Evolutionary conservation across 2,329 filamentous ascomycete species (phyloP), one percentile per base, ranked within the genome.

Genomic region (Mycosphaerella sp.): DNA sequence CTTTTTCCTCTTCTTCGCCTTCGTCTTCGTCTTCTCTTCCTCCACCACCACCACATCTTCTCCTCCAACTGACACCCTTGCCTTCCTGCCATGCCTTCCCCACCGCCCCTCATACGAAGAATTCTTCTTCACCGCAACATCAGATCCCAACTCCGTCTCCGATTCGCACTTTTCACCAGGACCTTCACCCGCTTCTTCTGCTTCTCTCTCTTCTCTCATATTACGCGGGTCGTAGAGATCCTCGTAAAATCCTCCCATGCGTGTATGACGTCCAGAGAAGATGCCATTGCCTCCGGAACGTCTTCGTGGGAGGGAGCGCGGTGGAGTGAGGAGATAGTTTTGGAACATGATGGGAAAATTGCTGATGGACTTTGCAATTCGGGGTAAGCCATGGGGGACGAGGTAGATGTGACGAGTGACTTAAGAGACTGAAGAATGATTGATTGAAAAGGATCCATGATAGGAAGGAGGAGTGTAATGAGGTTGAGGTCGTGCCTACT

Each of bases 131-230:
- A 45, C 6, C 11, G 21, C 23, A 29, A 36, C 40, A 12, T 46
- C 52, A n/a, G 59, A 49, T 17, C 62, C 61, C 29, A 55, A 61
- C 32, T 62, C 54, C 10, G 54, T 43, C 12, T 64, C 62, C 21
- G 54, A 58, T n/a, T 64, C 62, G 56, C 62, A 66, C 2, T 32
- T 9, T 14, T 66, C 60, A 10, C 54, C 32, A 10, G 34, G 11
- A 8, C 45, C 46, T 36, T 61, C 62, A 31, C 55, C 44, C 6
- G 26, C 26, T 26, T 26, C 26, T 6, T 38, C 43, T 32, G 14
- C 14, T 17, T 17, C 14, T 17, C 14, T 17, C 14, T 17, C 14
- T 17, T 65, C 62, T 17, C 63, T 59, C 6, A 45, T 17, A 49
- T 60, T 59, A 21, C 31, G 44, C 8, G 34, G 34, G 46, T 58